Percentiles rank a stretch among this genome's conserved stretches.
These are phyloP conservation scores for Podaxis rugospora DNA, from an alignment of 768 basidiomycete species.

Conservation along the genomic window DNA sequence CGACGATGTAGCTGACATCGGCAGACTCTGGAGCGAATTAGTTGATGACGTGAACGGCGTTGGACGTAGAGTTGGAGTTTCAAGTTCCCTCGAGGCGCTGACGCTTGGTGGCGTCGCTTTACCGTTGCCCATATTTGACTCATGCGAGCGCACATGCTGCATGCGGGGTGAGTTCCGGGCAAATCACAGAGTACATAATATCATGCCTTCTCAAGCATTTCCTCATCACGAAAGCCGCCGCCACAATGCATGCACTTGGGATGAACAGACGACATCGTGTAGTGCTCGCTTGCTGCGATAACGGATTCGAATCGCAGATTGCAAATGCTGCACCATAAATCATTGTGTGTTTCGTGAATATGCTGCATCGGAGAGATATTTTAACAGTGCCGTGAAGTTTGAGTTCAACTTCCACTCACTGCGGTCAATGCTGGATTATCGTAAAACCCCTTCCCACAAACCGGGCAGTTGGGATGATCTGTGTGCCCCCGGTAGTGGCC, in stretches of 20 bases:
- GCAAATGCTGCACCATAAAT: slow-evolving; percentile 32
- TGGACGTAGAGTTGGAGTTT: slow-evolving; percentile 4
- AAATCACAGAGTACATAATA: neutral
- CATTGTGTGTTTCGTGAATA: slow-evolving; percentile 30
- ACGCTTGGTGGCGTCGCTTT: neutral
- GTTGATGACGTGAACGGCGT: neutral
- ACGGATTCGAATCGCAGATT: slow-evolving; percentile 33
- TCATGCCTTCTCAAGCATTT: slow-evolving; percentile 32
- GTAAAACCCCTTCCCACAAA: slow-evolving; percentile 39
- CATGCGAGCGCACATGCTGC: slow-evolving; percentile 15
- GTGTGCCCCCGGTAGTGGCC: slow-evolving; percentile 43
- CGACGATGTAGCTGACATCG: neutral
- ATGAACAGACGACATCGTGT: slow-evolving; percentile 35
- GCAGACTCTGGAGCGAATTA: neutral
- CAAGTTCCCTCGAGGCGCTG: neutral
- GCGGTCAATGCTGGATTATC: slow-evolving; percentile 29
- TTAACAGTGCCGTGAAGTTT: neutral
- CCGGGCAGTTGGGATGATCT: slow-evolving; percentile 40
- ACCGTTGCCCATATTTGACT: neutral
- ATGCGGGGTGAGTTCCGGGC: neutral
- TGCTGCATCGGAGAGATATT: slow-evolving; percentile 27
- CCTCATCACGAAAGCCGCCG: slow-evolving; percentile 36
- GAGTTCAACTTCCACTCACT: slow-evolving; percentile 20
- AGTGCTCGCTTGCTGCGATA: slow-evolving; percentile 34
- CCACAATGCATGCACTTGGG: slow-evolving; percentile 40